These are phyloP conservation scores for Chenopodium quinoa DNA, from an alignment of 148 eudicot species.

Conservation along the genomic window DNA sequence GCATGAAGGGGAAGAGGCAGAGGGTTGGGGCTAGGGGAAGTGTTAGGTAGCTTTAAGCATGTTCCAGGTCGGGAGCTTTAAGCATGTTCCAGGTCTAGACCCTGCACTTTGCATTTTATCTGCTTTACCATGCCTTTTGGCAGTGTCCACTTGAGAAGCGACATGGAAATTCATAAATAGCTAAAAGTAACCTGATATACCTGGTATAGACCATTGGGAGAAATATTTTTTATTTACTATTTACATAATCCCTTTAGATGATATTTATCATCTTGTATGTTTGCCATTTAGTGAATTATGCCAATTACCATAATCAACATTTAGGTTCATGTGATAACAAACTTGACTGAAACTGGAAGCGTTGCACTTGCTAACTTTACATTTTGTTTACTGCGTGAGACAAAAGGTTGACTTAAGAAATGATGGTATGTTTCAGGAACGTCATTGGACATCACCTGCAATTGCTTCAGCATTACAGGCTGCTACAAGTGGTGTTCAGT, in stretches of 20 bases:
- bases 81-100: background rate
- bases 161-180: background rate
- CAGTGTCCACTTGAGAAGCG: background rate
- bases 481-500: slow-evolving; percentile 54
- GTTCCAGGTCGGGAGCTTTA: background rate
- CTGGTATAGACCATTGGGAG: background rate
- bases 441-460: slow-evolving; percentile 90
- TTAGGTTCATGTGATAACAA: background rate
- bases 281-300: background rate
- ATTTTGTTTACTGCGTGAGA: background rate
- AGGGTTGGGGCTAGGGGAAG: background rate
- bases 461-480: slow-evolving; percentile 78
- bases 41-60: background rate
- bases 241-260: background rate
- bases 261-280: background rate
- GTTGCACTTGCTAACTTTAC: background rate
- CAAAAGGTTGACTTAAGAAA: slow-evolving; percentile 13
- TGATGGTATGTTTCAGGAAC: slow-evolving; percentile 58
- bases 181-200: background rate
- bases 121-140: background rate
- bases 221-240: background rate
- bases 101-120: background rate
- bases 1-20: background rate
- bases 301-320: background rate
- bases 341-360: background rate